Base-by-base conservation (phyloP, 2,329 filamentous ascomycete species). In the Nannizziopsis barbatae region DNA sequence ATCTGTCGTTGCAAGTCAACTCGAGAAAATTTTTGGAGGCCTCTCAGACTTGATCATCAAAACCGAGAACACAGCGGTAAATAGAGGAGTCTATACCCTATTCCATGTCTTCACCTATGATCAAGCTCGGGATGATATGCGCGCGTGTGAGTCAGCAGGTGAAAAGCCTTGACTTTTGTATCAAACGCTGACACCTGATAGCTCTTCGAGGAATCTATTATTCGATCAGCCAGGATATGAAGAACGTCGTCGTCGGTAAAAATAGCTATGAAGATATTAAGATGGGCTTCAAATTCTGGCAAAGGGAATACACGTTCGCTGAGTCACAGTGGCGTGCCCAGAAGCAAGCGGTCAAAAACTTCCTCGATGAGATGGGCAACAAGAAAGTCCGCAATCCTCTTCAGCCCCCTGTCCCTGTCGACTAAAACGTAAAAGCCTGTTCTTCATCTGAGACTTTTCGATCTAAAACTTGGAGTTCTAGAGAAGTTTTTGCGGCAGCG, bases 71-170 rank as follows among this genome's bases (percentile, higher is more conserved):
- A 40, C 38, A 2, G 2, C 38, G 8, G 15, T 20, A 3, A 40
- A 40, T 2, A 2, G 38, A 9, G n/a, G 17, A n/a, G 38, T 40
- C 15, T 40, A 10, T 20, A 20, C 15, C 14, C n/a, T 40, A 20
- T 20, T 40, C n/a, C 38, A 40, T 10, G 38, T 40, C 17, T 40
- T 20, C 38, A 40, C 38, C 8, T 40, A 40, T n/a, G 38, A 40
- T 40, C 17, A 40, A n/a, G 18, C 18, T 4, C 7, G 38, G 38
- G 38, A 40, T 22, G 38, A 40, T 22, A 22, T 40, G 15, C 38
- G 38, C 17, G 15, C 15, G 9, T 40, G 38, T 40, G 17, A 20
- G 38, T 40, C 18, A 15, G 4, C 4, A 18, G 12, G 5, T 5
- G 12, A 7, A 8, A 6, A 20, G 18, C n/a, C 38, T 7, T 27